Evolutionary conservation across 345 rosid species (phyloP), one percentile per base, ranked within the genome.

Genomic region (Gossypium anomalum): DNA sequence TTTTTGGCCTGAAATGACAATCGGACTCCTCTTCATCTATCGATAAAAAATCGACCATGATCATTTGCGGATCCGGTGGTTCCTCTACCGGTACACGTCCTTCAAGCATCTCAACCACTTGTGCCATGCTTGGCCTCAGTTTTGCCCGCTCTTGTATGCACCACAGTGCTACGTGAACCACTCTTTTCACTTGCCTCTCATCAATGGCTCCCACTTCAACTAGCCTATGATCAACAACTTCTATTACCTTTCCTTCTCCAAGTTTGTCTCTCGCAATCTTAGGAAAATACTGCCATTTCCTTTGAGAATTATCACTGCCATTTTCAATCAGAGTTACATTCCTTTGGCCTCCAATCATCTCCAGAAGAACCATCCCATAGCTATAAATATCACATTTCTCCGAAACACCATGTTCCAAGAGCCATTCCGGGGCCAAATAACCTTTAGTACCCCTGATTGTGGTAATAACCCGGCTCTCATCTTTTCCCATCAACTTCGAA

Each of bases 61-160:
- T 72, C 85, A 94, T 85, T n/a, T 83, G 75, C 0, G 97, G 84
- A 9, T 89, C 91, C 0, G 98, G 97, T 0, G 98, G 97, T 74
- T 89, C 94, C 3, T 82, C 84, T 13, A 90, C 87, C 0, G 79
- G 14, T 67, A 80, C 84, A 1, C 87, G 82, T 20, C 97, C 92
- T 81, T 94, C 91, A 14, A 94, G 93, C 98, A 94, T 92, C 69
- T 94, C 97, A 9, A 88, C 85, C 60, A 94, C 92, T 17, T 25
- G 73, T 14, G 62, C 79, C 97, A 94, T 92, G 60, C 80, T 83
- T 10, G 98, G 98, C 71, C 98, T 85, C 8, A 79, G 85, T 79
- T 79, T 79, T 19, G 87, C 80, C 78, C 69, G 84, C 82, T 90
- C 96, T 56, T 94, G 98, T 77, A 92, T 88, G 82, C 98, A 94